phyloP scores from a whole-genome alignment of 1,284 basidiomycete genomes.

The Polyporus tsugae region DNA sequence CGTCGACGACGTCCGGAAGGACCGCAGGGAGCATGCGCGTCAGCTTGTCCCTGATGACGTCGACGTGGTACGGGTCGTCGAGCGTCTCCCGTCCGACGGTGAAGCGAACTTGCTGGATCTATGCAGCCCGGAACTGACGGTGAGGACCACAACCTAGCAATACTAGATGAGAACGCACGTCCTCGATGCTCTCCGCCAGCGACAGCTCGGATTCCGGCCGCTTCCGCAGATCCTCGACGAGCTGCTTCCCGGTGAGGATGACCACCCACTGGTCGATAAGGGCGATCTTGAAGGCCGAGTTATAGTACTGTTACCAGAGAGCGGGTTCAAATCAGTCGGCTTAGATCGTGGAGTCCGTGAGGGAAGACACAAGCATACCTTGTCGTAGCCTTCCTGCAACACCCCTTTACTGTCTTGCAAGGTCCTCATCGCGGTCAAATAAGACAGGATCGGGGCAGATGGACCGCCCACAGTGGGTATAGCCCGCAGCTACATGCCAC shows the following conservation, averaged over 20 bases:
- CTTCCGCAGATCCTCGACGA: conserved; percentile 51
- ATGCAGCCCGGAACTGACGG: neutral
- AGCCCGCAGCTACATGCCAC: neutral
- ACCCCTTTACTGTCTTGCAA: conserved; percentile 30
- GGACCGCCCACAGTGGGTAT: conserved; percentile 13
- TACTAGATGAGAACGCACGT: conserved; percentile 41
- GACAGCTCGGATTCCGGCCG: conserved; percentile 50
- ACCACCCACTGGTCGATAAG: conserved; percentile 48
- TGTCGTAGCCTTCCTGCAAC: conserved; percentile 41
- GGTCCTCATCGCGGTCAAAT: conserved; percentile 33
- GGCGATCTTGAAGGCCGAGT: conserved; percentile 50
- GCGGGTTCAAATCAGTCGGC: neutral
- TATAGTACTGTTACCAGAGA: conserved; percentile 41
- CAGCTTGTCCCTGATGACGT: conserved; percentile 36
- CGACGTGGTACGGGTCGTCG: conserved; percentile 39
- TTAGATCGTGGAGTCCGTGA: neutral
- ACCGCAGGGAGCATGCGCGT: conserved; percentile 34
- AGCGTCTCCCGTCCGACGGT: conserved; percentile 36
- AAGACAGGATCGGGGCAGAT: conserved; percentile 23
- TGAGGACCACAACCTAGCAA: neutral
- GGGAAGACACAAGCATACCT: conserved; percentile 28
- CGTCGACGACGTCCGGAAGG: conserved; percentile 38
- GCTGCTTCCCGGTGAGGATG: conserved; percentile 43
- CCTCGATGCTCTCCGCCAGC: conserved; percentile 41
- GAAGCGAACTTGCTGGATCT: conserved; percentile 27